Evolutionary conservation across 805 yeast species (phyloP).

Genomic region (Komagataella mondaviorum): DNA sequence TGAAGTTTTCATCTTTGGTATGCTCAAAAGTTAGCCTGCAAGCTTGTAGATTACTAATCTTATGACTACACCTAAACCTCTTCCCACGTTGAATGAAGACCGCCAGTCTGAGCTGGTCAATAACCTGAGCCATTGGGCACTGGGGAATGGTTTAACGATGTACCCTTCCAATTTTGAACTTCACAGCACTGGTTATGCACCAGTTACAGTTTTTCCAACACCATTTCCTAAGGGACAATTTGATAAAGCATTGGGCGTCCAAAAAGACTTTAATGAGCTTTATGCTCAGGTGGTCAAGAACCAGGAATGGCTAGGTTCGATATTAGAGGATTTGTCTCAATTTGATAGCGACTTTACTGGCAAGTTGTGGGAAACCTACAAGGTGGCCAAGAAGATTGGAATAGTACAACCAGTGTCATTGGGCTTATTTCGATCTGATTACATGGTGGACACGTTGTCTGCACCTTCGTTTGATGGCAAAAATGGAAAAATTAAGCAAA

Average conservation of each 20-base stretch:
- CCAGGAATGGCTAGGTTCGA: conserved; percentile 46
- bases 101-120: conserved; percentile 21
- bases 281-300: conserved; percentile 56
- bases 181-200: conserved; percentile 50
- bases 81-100: conserved; percentile 3
- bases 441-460: conserved; percentile 47
- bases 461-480: conserved; percentile 13
- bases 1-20: neutral
- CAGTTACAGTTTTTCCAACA: conserved; percentile 84
- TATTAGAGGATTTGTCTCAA: conserved; percentile 37
- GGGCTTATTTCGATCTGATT: conserved; percentile 86
- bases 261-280: conserved; percentile 54
- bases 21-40: neutral
- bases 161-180: conserved; percentile 45
- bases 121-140: conserved; percentile 57
- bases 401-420: conserved; percentile 54
- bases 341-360: conserved; percentile 76
- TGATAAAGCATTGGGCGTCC: conserved; percentile 52
- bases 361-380: conserved; percentile 49
- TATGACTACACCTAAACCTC: conserved; percentile 2
- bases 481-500: conserved; percentile 59
- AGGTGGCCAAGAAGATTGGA: conserved; percentile 31
- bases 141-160: conserved; percentile 74
- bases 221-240: conserved; percentile 67
- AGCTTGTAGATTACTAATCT: neutral